Evolutionary conservation across 1,139 yeast genomes (phyloP).

Genomic region (Eremothecium sinecaudum): DNA sequence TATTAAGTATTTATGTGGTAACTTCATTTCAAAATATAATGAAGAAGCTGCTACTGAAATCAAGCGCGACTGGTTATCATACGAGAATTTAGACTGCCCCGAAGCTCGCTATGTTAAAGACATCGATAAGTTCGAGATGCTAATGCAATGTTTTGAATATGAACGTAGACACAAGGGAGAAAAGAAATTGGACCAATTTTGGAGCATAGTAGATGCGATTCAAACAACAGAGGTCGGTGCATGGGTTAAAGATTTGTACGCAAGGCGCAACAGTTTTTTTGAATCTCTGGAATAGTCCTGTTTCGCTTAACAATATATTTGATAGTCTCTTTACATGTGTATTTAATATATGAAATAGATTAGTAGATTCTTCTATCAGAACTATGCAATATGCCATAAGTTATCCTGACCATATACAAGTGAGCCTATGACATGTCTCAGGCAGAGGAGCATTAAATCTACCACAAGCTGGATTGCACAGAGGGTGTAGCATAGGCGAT

Average conservation of each 20-base stretch:
- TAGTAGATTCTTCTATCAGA: not conserved
- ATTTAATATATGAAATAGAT: not conserved
- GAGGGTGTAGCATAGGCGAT: conserved; percentile 51
- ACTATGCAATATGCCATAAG: conserved; percentile 33
- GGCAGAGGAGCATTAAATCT: conserved; percentile 58
- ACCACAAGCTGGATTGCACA: conserved; percentile 51
- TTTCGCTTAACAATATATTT: too few relatives aligned
- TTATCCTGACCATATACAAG: conserved; percentile 87
- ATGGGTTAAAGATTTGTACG: conserved; percentile 60
- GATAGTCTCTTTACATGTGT: not conserved
- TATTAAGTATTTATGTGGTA: conserved; percentile 52
- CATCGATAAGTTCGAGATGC: conserved; percentile 86
- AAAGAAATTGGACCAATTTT: conserved; percentile 60
- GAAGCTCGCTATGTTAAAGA: conserved; percentile 92
- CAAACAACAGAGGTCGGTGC: conserved; percentile 62
- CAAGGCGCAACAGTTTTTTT: conserved; percentile 41
- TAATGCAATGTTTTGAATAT: conserved; percentile 85
- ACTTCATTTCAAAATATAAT: conserved; percentile 55
- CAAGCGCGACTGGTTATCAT: conserved; percentile 74
- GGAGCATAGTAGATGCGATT: conserved; percentile 51
- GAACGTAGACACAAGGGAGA: conserved; percentile 54
- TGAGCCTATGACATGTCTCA: conserved; percentile 80
- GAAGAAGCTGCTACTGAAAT: conserved; percentile 55
- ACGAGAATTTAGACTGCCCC: conserved; percentile 68
- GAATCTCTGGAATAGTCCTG: conserved; percentile 3